A percentile compares a stretch with the other conserved stretches of the same genome.
phyloP scores from a whole-genome alignment of 805 yeast genomes.

The Lipomyces mesembrius region DNA sequence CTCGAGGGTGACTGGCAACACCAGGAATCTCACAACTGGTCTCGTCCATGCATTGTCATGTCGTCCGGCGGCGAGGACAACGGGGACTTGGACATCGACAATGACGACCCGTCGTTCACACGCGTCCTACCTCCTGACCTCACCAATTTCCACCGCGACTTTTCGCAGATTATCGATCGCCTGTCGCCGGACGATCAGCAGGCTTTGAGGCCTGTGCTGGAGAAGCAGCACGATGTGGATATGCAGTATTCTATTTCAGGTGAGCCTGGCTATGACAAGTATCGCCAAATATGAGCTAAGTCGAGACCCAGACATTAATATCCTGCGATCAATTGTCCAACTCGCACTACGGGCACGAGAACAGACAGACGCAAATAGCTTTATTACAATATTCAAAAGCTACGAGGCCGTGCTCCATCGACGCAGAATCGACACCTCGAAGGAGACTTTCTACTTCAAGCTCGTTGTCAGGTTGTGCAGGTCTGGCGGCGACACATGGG shows the following conservation, averaged over 20 bases:
- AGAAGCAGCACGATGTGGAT: constrained; percentile 12
- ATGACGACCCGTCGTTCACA: constrained; percentile 26
- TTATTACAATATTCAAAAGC: constrained; percentile 26
- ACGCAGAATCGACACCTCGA: constrained; percentile 25
- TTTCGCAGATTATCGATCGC: constrained; percentile 5
- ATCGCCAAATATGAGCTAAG: too few relatives aligned
- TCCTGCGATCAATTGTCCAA: constrained; percentile 33
- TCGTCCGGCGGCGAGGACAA: constrained; percentile 2
- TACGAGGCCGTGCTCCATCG: constrained; percentile 34
- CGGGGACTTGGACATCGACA: constrained; percentile 7
- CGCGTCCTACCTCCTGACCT: constrained; percentile 26
- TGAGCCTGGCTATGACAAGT: background rate
- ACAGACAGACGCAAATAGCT: constrained; percentile 18
- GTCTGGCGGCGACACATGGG: constrained; percentile 30
- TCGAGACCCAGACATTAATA: constrained; percentile 25
- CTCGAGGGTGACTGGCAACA: background rate
- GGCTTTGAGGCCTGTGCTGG: constrained; percentile 19
- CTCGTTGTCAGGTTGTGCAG: constrained; percentile 31
- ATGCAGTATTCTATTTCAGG: constrained; percentile 23
- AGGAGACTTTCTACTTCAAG: constrained; percentile 28
- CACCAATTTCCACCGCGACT: constrained; percentile 20
- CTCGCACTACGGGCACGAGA: constrained; percentile 25
- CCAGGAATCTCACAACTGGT: background rate
- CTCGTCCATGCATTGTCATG: constrained; percentile 1
- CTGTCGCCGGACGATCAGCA: constrained; percentile 9